Conservation (phyloP, 2,329 filamentous ascomycete genomes). For the Pochonia chlamydosporia region DNA sequence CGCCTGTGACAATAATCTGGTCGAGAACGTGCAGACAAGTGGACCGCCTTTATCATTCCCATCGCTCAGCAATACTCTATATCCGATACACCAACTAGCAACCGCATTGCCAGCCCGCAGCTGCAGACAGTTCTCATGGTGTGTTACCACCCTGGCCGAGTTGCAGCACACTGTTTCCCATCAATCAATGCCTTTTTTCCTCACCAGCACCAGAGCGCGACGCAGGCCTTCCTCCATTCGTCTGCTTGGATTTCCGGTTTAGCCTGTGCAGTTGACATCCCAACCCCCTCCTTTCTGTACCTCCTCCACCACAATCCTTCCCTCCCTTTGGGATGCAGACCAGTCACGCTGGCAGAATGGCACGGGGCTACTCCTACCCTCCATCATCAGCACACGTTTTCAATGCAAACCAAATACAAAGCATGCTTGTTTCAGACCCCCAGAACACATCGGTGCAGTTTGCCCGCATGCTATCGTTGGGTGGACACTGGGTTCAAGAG, state of each 20-base stretch:
- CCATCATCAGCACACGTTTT: neutral
- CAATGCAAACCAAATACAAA: too few species aligned
- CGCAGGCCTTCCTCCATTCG: too few species aligned
- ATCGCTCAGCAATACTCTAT: neutral
- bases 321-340: neutral
- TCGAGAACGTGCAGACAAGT: neutral
- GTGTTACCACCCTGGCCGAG: neutral
- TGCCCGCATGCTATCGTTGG: too few species aligned
- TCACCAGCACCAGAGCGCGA: too few species aligned
- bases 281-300: neutral
- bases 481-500: too few species aligned
- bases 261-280: neutral
- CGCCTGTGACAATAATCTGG: too few species aligned
- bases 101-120: neutral
- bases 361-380: constrained; percentile 1
- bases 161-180: neutral
- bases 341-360: constrained; percentile 3
- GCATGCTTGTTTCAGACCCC: too few species aligned
- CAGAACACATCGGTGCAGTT: too few species aligned
- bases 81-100: neutral
- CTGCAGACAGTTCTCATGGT: too few species aligned
- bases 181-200: neutral
- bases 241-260: neutral
- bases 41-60: neutral
- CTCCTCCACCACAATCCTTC: neutral